Base-by-base conservation (phyloP, 495 filamentous ascomycete species). In the Lichina pygmaea region DNA sequence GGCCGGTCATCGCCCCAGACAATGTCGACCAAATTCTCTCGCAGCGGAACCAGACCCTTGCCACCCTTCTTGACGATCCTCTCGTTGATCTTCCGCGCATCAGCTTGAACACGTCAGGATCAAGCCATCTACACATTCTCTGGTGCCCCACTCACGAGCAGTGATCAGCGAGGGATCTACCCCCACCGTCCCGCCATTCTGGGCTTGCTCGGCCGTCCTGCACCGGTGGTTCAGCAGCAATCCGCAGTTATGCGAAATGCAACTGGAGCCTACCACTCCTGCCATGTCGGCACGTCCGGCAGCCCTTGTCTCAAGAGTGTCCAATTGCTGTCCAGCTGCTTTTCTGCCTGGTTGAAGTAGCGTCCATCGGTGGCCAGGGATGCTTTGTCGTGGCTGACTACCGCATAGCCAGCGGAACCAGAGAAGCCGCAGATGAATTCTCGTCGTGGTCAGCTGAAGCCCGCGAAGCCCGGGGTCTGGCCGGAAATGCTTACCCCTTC, bases 281-380 rank as follows among this genome's bases (percentile, higher is more conserved):
- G 84, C 82, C 89, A 95, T 3, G 86, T 94, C 7, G 83, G 86
- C 31, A 94, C 85, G 57, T 92, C 84, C 52, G 84, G 79, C 13
- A 93, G 61, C 6, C 91, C 91, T 54, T 86, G 79, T 65, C 94
- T 99, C 52, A 99, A 62, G 9, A 99, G 70, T 37, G 68, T 57
- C 91, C 91, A 99, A 58, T 94, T 94, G 50, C 57, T 65, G 55
- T 95, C 91, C 34, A 99, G 71, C 58, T 99, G 86, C 53, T 89
- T 79, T 41, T 74, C 64, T 42, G 91, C 91, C 60, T 99, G 91
- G 62, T 94, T 95, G 66, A 95, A 95, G 61, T 99, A 99, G 40
- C 91, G 78, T 17, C 91, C 91, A 58, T 99, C 91, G 32, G 91
- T 99, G 17, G 86, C 79, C 37, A 99, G 64, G 15, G 85, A 81